Base-by-base conservation (phyloP, 495 filamentous ascomycete genomes). In the Podospora pseudopauciseta region DNA sequence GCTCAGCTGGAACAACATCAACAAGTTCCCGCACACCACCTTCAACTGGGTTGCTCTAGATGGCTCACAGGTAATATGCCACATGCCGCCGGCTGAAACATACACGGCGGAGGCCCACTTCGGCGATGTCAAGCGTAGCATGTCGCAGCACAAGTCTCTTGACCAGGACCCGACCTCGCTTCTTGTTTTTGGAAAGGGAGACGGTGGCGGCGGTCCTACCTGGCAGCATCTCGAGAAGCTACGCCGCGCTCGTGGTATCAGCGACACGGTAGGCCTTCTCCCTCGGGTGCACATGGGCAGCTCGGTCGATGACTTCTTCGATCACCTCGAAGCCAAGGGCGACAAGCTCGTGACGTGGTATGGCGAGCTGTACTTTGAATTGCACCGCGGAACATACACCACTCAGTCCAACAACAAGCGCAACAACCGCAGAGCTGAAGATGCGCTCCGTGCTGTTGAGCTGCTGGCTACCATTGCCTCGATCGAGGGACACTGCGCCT, bases 31-130 rank as follows among this genome's bases (percentile, higher is more conserved):
- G 1, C 95, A 98, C 72, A 97, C 94, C 1, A 98, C 95, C 0
- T 99, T 99, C 83, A 95, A 95, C 73, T 99, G 95, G 95, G 93
- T 99, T 20, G 83, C 92, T 2, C 86, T 97, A 28, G 95, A 99
- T 75, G 94, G 94, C 19, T 96, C 91, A 68, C 95, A 99, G 73
- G 95, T 99, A 57, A 85, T 99, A 63, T 97, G 94, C 78, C 95
- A 99, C 76, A 99, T 99, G 95, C 84, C 92, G 19, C 94, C 95
- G 11, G 83, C 92, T 5, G 91, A 99, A 75, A 99, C 95, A 0
- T 97, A 98, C 76, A 99, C 95, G 11, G 92, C 95, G 2, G 87
- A 91, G 71, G 95, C 95, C 16, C 89, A 98, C 77, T 97, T 98
- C 80, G 95, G 95, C 11, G 95, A 99, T 78, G 90, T 99, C 18